Conservation (phyloP, 2,329 filamentous ascomycete species). For the Fusarium marasasianum region DNA sequence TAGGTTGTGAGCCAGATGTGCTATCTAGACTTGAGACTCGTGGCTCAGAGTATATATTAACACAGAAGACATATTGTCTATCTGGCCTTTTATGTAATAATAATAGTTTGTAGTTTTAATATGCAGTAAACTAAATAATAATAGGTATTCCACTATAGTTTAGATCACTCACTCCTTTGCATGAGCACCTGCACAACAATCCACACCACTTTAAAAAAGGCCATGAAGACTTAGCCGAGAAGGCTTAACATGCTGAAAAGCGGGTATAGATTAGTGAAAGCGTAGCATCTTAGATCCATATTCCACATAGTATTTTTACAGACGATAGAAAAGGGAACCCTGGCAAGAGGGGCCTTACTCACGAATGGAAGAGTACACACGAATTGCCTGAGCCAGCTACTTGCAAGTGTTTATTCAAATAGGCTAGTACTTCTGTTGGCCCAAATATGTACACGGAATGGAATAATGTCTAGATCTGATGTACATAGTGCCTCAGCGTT, state of each 20-base stretch:
- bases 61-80: rapidly evolving
- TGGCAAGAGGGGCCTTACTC: rapidly evolving
- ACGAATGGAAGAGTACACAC: rapidly evolving
- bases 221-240: neutral
- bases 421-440: neutral
- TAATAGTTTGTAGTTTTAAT: rapidly evolving
- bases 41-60: neutral
- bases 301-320: rapidly evolving
- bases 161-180: rapidly evolving
- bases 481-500: neutral
- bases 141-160: neutral
- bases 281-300: rapidly evolving
- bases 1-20: neutral
- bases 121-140: rapidly evolving
- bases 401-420: neutral
- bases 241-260: rapidly evolving
- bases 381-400: neutral
- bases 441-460: neutral
- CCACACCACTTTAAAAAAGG: neutral
- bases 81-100: rapidly evolving
- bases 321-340: rapidly evolving
- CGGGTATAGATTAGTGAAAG: rapidly evolving
- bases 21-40: neutral
- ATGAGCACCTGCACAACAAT: neutral
- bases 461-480: neutral